phyloP scores from a whole-genome alignment of 192 early-diverging fungal species.

The Rhizoclosmatium globosum region DNA sequence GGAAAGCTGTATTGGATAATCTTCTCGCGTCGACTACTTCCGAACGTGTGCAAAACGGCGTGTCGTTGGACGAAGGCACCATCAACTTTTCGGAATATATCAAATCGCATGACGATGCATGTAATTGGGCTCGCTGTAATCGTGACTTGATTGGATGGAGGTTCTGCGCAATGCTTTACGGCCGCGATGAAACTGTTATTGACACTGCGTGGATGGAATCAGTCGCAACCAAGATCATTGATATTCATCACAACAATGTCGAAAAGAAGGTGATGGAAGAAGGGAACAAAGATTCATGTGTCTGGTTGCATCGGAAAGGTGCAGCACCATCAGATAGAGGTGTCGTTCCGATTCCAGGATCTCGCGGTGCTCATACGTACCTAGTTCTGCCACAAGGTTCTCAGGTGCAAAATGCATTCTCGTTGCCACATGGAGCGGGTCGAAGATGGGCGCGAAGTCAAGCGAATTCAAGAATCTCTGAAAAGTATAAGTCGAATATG shows the following conservation, averaged over 20 bases:
- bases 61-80: slow-evolving; percentile 29
- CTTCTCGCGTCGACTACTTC: not conserved
- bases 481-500: slow-evolving; percentile 28
- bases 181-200: not conserved
- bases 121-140: slow-evolving; percentile 60
- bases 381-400: slow-evolving; percentile 55
- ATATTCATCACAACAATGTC: slow-evolving; percentile 69
- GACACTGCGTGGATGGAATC: not conserved
- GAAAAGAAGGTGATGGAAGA: slow-evolving; percentile 33
- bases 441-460: slow-evolving; percentile 55
- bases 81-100: slow-evolving; percentile 48
- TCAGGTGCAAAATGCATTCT: slow-evolving; percentile 56
- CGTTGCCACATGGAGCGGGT: slow-evolving; percentile 68
- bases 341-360: slow-evolving; percentile 66
- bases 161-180: slow-evolving; percentile 47
- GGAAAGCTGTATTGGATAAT: slow-evolving; percentile 57
- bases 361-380: slow-evolving; percentile 63
- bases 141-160: slow-evolving; percentile 64
- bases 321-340: slow-evolving; percentile 64
- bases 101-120: slow-evolving; percentile 55
- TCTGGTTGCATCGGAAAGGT: slow-evolving; percentile 67
- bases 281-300: not conserved
- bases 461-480: slow-evolving; percentile 37
- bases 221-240: slow-evolving; percentile 46
- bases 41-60: not conserved